Base-by-base conservation (phyloP, 1,139 yeast genomes). In the Tardiomyces depauwii region DNA sequence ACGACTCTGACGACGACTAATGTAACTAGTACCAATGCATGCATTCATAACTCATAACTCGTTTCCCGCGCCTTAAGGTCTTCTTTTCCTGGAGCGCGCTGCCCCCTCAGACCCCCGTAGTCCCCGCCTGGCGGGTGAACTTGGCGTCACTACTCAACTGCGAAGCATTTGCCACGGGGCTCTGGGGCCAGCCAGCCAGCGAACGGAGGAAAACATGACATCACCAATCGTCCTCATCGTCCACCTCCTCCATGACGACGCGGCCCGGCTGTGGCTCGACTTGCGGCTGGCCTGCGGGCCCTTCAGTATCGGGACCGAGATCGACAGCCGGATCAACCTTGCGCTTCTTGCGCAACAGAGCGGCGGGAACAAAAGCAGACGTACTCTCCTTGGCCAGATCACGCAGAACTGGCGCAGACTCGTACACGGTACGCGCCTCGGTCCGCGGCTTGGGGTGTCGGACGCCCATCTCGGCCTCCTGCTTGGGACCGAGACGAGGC, bases 361-460 rank as follows among this genome's bases (percentile, higher is more conserved):
- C 53, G 0, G 54, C 44, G 6, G 63, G 63, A 9, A 56, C 54
- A 45, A 59, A 46, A 3, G 48, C 38, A 1, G 53, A 43, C 4
- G 25, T 21, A 4, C 55, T 53, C 38, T 57, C 61, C 39, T 55
- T 53, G 7, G 49, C 49, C 18, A 58, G 43, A 36, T 58, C 54
- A 12, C 59, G 43, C 28, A 57, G 43, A 9, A 52, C 56, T 0
- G 62, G 62, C 18, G 53, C 58, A 1, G 58, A 44, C 25, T 56
- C 57, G 39, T 58, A 59, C 1, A 55, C 55, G 12, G 55, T 46
- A 38, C 51, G 47, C 4, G 58, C 48, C 10, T 53, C n/a, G 36
- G 16, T 14, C 5, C 16, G n/a, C 5, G 36, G 36, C 36, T 30
- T 30, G n/a, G 36, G 36, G 16, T 30, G 16, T 11, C 16, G n/a